phyloP scores from a whole-genome alignment of 768 basidiomycete genomes.

The Botryobasidium botryosum region DNA sequence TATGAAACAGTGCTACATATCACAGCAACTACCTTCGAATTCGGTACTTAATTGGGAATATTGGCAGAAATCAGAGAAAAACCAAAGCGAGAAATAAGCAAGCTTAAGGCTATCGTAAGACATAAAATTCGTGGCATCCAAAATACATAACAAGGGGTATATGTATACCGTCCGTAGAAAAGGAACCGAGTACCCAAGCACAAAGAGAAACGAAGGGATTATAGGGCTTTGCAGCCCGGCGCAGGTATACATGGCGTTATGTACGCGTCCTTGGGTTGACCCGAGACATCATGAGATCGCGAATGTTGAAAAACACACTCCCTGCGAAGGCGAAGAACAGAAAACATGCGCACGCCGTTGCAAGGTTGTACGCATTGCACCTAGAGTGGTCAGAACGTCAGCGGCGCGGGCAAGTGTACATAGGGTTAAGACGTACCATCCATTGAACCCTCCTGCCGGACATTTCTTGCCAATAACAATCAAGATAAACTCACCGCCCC shows the following conservation, averaged over 20 bases:
- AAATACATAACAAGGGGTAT: no score
- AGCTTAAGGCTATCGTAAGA: no score
- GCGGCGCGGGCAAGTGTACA: background rate
- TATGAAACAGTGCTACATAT: no score
- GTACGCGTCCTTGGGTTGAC: constrained; percentile 43
- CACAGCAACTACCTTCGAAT: no score
- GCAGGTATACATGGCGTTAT: constrained; percentile 15
- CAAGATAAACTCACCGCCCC: constrained; percentile 43
- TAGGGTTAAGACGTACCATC: constrained; percentile 34
- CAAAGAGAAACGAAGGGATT: no score
- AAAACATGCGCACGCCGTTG: constrained; percentile 43
- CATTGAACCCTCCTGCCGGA: constrained; percentile 41
- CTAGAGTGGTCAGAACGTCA: constrained; percentile 20
- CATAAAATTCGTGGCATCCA: no score
- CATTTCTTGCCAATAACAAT: constrained; percentile 46
- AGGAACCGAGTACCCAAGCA: no score
- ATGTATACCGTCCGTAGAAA: no score
- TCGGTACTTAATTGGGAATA: no score
- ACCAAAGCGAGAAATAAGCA: no score
- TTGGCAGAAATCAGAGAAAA: no score
- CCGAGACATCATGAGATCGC: constrained; percentile 45
- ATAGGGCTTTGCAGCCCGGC: no score
- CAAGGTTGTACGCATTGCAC: constrained; percentile 58
- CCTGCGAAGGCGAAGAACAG: constrained; percentile 37
- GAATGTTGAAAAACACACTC: constrained; percentile 45